Base-by-base conservation (phyloP, 2,329 filamentous ascomycete species). In the Fusarium liriodendri region DNA sequence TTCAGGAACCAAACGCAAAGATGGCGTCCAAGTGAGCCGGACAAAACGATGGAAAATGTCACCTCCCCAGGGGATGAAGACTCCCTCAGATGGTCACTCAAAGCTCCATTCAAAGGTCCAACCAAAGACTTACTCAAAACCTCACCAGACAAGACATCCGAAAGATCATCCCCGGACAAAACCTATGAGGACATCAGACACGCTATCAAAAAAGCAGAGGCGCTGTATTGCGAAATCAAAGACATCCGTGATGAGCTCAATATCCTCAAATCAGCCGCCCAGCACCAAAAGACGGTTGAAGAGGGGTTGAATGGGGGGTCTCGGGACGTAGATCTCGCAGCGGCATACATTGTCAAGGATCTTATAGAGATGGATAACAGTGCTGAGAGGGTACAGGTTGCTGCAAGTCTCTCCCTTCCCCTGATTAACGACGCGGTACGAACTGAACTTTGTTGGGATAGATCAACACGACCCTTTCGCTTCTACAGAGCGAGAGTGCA, bases 231-330 rank as follows among this genome's bases (percentile, higher is more conserved):
- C 7, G 65, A 76, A 1, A 73, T 78, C 14, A 78, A 78, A 60
- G 77, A 78, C 32, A 61, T 78, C 13, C 75, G 76, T 2, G 75
- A 78, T 3, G 76, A 78, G 64, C 52, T 78, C 0, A 75, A 75
- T 9, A 78, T 77, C 14, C 62, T 75, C 3, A 67, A 64, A 7
- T 47, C 72, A 0, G 63, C 69, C 10, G 74, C 67, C 0, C 42
- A 64, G 22, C 64, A 61, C 7, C 76, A 78, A 29, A 14, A 35
- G 14, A 54, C 29, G 2, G 66, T 75, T 4, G 64, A 77, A 22
- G 29, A 42, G 5, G 38, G 5, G 22, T 66, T 35, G 33, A 14
- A 2, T 8, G 6, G 38, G 18, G 10, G 35, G 2, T 14, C 47
- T 20, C 18, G 16, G 5, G 22, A 60, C 2, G 35, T 20, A 5